phyloP scores from a whole-genome alignment of 495 filamentous ascomycete genomes.

The Penicillium tannophilum region DNA sequence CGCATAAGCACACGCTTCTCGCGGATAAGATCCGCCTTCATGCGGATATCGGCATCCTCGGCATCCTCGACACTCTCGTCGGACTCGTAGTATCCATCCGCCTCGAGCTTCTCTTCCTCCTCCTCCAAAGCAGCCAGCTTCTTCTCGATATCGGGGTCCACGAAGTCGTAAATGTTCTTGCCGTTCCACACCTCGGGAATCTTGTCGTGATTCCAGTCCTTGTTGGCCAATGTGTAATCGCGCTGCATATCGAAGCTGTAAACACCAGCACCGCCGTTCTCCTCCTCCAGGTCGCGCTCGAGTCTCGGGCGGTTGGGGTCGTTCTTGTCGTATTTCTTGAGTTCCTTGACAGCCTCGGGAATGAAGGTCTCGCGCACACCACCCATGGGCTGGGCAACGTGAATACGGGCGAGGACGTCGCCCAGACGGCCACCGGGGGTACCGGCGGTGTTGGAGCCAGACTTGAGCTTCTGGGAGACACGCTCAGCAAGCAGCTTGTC shows the following conservation, averaged over 20 bases:
- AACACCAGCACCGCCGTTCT: constrained; percentile 92
- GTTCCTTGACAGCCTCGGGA: constrained; percentile 76
- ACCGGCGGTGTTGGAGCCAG: constrained; percentile 73
- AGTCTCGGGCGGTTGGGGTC: constrained; percentile 79
- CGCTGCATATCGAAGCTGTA: constrained; percentile 89
- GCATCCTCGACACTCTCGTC: constrained; percentile 72
- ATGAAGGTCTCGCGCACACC: constrained; percentile 85
- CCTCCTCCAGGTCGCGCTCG: constrained; percentile 86
- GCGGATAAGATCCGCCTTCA: constrained; percentile 92
- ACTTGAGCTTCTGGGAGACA: constrained; percentile 93
- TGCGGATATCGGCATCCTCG: constrained; percentile 79
- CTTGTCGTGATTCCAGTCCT: constrained; percentile 94
- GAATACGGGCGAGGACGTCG: constrained; percentile 89
- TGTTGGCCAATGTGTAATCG: constrained; percentile 80
- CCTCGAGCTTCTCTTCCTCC: constrained; percentile 89
- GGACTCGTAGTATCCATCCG: constrained; percentile 77
- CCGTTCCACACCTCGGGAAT: constrained; percentile 91
- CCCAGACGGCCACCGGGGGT: constrained; percentile 75
- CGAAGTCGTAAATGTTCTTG: constrained; percentile 94
- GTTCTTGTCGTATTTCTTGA: constrained; percentile 85
- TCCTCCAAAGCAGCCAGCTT: constrained; percentile 90
- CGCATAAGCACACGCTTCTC: constrained; percentile 86
- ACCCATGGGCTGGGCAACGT: constrained; percentile 89
- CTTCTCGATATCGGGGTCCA: constrained; percentile 93
- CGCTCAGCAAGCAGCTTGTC: constrained; percentile 89